These are phyloP conservation scores for Camellia sinensis DNA, from an alignment of 148 eudicot genomes.

Conservation along the genomic window DNA sequence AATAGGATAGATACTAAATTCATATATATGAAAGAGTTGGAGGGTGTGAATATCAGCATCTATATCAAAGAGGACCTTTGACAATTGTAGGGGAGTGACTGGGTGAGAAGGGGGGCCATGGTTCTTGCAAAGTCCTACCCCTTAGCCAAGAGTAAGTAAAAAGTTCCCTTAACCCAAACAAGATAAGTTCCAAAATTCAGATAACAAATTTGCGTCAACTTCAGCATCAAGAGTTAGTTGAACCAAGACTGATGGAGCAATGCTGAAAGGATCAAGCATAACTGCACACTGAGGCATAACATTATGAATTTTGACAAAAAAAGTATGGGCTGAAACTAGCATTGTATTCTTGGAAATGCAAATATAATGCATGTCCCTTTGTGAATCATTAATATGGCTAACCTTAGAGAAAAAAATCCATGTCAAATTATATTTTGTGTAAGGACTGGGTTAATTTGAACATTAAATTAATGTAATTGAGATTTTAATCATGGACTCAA, in stretches of 20 bases:
- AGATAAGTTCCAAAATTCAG: neutral
- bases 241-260: neutral
- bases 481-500: too few relatives aligned
- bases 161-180: neutral
- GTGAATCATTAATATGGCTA: neutral
- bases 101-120: too few relatives aligned
- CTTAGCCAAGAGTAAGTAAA: too few relatives aligned
- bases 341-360: neutral
- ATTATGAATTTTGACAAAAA: neutral
- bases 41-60: too few relatives aligned
- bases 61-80: too few relatives aligned
- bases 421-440: neutral
- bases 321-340: neutral
- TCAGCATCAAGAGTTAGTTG: neutral
- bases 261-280: neutral
- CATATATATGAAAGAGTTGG: neutral
- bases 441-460: too few relatives aligned
- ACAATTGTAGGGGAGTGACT: too few relatives aligned
- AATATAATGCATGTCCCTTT: neutral
- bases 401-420: conserved; percentile 5
- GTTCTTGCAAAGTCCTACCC: too few relatives aligned
- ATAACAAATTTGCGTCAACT: neutral
- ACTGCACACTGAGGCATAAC: neutral
- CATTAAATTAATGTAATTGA: too few relatives aligned
- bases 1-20: neutral